Conservation (phyloP, 495 filamentous ascomycete genomes). For the Apodospora peruviana region DNA sequence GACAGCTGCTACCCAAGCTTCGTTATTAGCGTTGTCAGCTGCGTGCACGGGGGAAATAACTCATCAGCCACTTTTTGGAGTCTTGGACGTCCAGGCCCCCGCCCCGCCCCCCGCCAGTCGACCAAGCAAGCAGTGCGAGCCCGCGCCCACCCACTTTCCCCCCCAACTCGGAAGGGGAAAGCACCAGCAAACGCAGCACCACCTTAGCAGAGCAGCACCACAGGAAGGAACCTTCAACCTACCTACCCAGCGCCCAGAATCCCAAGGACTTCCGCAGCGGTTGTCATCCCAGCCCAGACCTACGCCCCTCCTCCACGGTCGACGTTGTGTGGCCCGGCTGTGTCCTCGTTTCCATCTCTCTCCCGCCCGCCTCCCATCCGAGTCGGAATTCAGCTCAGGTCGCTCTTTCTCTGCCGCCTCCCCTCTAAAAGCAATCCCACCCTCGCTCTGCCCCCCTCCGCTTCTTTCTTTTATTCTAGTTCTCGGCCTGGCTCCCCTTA, state of each 20-base stretch:
- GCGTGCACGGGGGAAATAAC: not conserved
- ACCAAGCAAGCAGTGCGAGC: constrained; percentile 14
- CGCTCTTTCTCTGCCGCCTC: constrained; percentile 8
- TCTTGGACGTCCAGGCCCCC: not conserved
- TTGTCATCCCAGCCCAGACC: not conserved
- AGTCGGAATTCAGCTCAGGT: not conserved
- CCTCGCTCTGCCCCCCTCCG: constrained; percentile 6
- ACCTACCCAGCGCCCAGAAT: not conserved
- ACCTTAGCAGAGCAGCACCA: not conserved
- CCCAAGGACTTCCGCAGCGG: no score
- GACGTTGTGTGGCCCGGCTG: not conserved
- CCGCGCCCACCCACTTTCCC: not conserved
- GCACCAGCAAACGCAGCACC: not conserved
- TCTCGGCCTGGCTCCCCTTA: constrained; percentile 30
- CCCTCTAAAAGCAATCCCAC: constrained; percentile 6
- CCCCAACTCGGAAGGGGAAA: not conserved
- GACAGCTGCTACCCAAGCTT: not conserved
- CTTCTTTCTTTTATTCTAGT: constrained; percentile 21
- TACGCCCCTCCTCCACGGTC: not conserved
- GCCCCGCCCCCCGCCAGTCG: no score
- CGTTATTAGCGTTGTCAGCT: not conserved
- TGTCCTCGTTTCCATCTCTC: not conserved
- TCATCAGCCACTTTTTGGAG: constrained; percentile 3
- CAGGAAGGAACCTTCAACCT: not conserved
- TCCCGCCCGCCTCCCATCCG: not conserved